Evolutionary conservation across 106 monocot species (phyloP), one percentile per base, ranked within the genome.

Genomic region (Xerophyta viscosa): DNA sequence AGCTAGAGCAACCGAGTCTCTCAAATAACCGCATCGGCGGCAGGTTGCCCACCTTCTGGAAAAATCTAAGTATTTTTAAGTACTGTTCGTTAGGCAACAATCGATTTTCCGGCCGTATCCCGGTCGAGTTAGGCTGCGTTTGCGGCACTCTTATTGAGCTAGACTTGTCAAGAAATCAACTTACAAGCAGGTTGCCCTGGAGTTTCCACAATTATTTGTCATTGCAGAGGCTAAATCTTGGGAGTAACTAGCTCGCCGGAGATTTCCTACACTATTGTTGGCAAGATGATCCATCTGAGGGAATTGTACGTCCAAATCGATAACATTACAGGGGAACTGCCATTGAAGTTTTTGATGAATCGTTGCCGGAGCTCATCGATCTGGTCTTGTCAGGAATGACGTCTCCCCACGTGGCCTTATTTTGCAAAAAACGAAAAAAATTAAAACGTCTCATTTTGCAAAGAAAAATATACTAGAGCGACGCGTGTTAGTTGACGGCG

Each of bases 211-310:
- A 8, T 7, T 46, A 19, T 20, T 46, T 19, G 1, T 46, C 46
- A 2, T 7, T 46, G 1, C 46, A 46, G 19, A 67, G n/a, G 2
- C 33, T 91, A 7, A 43, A 81, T 20, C 74, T 91, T 17, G 66
- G 81, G 13, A 12, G 54, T 15, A 91, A 91, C 37, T 58, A 66
- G 29, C 76, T 84, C 26, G 75, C 91, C n/a, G 86, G 82, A 0
- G 72, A 73, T 24, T 86, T 86, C 53, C 11, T 79, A 27, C 7
- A 29, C 20, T 1, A 75, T 86, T 5, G 37, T 82, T 9, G 57
- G 62, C 3, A 70, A 78, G 1, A 24, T 86, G 15, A 23, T 63
- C 18, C 63, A 78, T 19, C 31, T 91, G 39, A 58, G 39, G 20
- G 23, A 41, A 24, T 66, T 91, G 9, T 31, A 30, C 45, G 65